Percentiles rank a stretch among this genome's conserved stretches.
Evolutionary conservation across 805 yeast genomes (phyloP).

Genomic region (Ogataea haglerorum): DNA sequence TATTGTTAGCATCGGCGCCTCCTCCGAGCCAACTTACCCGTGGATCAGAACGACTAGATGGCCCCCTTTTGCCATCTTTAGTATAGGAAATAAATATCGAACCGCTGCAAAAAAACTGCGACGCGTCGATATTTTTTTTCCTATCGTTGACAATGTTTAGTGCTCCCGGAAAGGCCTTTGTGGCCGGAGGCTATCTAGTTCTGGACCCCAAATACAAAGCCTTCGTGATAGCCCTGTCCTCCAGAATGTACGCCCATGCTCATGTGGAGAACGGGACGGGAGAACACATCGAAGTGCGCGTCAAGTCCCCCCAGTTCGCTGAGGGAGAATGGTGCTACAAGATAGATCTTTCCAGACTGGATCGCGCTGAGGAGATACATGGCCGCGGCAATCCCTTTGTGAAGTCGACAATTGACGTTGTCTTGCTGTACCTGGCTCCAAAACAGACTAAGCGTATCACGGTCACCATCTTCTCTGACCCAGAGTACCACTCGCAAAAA

Average conservation of each 20-base stretch:
- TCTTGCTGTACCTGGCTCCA: slow-evolving; percentile 49
- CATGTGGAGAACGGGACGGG: background rate
- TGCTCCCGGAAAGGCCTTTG: slow-evolving; percentile 92
- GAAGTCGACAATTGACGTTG: slow-evolving; percentile 55
- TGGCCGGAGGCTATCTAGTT: slow-evolving; percentile 94
- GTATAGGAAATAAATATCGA: background rate
- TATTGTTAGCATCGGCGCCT: slow-evolving; percentile 1
- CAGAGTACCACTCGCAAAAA: slow-evolving; percentile 82
- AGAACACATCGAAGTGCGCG: slow-evolving; percentile 34
- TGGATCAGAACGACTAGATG: slow-evolving; percentile 74
- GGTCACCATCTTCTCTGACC: slow-evolving; percentile 75
- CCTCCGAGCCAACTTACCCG: slow-evolving; percentile 46
- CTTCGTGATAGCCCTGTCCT: slow-evolving; percentile 81
- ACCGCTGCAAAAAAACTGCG: slow-evolving; percentile 4
- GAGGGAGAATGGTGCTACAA: slow-evolving; percentile 67
- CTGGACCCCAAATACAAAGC: slow-evolving; percentile 72
- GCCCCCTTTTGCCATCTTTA: slow-evolving; percentile 17
- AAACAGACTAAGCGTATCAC: slow-evolving; percentile 32
- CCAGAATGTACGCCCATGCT: slow-evolving; percentile 77
- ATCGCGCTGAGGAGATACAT: slow-evolving; percentile 14
- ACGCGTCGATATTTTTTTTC: slow-evolving; percentile 1
- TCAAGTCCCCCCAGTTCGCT: slow-evolving; percentile 74
- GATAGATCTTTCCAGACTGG: slow-evolving; percentile 21
- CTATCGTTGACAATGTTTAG: slow-evolving; percentile 53
- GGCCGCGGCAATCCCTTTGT: slow-evolving; percentile 65